Conservation (phyloP, 148 eudicot genomes). For the Heliamphora exappendiculata region DNA sequence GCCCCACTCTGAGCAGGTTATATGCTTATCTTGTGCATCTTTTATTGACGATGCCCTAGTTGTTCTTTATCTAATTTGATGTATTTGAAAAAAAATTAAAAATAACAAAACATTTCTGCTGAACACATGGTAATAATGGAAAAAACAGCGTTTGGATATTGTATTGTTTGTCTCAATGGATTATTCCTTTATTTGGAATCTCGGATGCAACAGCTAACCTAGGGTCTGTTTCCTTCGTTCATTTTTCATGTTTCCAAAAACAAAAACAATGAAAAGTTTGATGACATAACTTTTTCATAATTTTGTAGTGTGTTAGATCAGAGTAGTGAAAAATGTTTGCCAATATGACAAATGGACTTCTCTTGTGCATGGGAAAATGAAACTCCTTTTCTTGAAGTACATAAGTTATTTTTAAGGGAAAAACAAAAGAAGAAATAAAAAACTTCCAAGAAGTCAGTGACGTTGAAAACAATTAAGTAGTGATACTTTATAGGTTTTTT, state of each 20-base stretch:
- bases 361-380: not conserved
- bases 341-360: not conserved
- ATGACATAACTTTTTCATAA: no score
- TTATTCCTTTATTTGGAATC: no score
- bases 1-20: constrained; percentile 84
- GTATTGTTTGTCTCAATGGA: no score
- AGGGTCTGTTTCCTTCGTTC: no score
- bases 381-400: not conserved
- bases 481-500: not conserved
- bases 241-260: no score
- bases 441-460: no score
- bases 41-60: not conserved
- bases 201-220: not conserved
- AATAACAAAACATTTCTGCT: not conserved
- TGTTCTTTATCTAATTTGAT: not conserved
- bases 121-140: not conserved
- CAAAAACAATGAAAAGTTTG: no score
- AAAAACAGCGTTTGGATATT: not conserved
- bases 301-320: no score
- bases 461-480: not conserved
- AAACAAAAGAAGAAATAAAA: no score
- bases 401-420: no score
- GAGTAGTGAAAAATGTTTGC: no score
- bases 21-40: constrained; percentile 12
- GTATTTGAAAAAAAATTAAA: not conserved